Percentiles rank a stretch among this genome's conserved stretches.
Evolutionary conservation across 1,284 basidiomycete species (phyloP).

Genomic region (Ustilago hordei): DNA sequence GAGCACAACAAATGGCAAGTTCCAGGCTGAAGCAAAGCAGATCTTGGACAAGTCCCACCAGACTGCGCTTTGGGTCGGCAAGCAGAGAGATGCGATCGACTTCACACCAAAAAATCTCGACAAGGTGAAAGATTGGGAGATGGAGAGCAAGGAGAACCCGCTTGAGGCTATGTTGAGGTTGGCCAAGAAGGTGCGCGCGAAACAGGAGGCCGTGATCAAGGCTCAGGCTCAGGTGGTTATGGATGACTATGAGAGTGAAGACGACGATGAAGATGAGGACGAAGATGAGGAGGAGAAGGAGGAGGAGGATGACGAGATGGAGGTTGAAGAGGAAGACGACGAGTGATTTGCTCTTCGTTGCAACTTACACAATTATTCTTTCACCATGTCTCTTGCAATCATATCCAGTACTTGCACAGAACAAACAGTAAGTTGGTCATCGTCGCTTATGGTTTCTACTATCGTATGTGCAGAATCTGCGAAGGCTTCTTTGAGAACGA

Average conservation of each 20-base stretch:
- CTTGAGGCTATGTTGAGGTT: slow-evolving; percentile 62
- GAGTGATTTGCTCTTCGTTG: slow-evolving; percentile 15
- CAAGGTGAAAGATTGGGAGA: slow-evolving; percentile 49
- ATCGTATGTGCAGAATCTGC: too few species aligned
- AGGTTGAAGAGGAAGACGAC: slow-evolving; percentile 44
- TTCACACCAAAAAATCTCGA: slow-evolving; percentile 63
- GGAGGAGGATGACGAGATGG: slow-evolving; percentile 37
- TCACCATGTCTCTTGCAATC: neutral
- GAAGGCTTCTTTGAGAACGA: too few species aligned
- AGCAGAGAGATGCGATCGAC: slow-evolving; percentile 58
- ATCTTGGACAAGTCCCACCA: slow-evolving; percentile 63
- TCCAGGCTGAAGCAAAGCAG: slow-evolving; percentile 49
- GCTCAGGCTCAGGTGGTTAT: slow-evolving; percentile 52
- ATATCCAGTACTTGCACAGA: too few species aligned
- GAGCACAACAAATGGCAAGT: slow-evolving; percentile 55
- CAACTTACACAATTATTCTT: neutral
- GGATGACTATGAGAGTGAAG: slow-evolving; percentile 53
- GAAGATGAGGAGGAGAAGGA: slow-evolving; percentile 27
- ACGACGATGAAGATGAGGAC: slow-evolving; percentile 28
- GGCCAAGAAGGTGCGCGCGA: slow-evolving; percentile 65
- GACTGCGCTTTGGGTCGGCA: slow-evolving; percentile 58
- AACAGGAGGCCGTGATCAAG: slow-evolving; percentile 62
- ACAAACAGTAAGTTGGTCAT: too few species aligned
- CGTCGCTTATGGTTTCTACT: too few species aligned
- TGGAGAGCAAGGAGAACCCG: slow-evolving; percentile 56